Conservation (phyloP, 371 early-diverging fungal species). For the Umbelopsis sp. region DNA sequence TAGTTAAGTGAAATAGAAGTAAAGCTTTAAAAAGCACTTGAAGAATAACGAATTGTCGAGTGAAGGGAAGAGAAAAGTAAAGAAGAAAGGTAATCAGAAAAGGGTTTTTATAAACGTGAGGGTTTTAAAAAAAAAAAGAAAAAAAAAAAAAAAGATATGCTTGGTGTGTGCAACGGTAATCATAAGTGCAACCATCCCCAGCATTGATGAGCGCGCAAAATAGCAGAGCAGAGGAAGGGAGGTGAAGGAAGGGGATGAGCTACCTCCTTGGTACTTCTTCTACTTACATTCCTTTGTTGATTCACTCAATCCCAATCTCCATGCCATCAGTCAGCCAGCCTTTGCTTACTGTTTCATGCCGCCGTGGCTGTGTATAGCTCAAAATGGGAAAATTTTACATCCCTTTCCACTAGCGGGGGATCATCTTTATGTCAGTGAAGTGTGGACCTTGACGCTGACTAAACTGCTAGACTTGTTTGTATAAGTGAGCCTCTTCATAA, state of each 20-base stretch:
- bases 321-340: no score
- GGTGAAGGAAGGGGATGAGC: no score
- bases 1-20: neutral
- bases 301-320: no score
- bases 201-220: no score
- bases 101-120: neutral
- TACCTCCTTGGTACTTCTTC: no score
- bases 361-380: neutral
- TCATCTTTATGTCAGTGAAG: neutral
- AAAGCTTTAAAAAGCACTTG: neutral
- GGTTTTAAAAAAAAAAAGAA: no score
- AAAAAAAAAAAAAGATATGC: neutral
- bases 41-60: neutral
- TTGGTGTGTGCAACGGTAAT: conserved; percentile 12
- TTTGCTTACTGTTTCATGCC: neutral
- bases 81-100: neutral
- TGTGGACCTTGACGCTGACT: no score
- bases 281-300: no score
- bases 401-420: neutral
- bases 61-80: neutral
- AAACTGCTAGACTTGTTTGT: no score
- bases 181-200: no score
- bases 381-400: neutral
- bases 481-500: neutral
- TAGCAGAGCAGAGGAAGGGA: no score